Evolutionary conservation across 2,329 filamentous ascomycete species (phyloP), one percentile per base, ranked within the genome.

Genomic region (Fonsecaea nubica): DNA sequence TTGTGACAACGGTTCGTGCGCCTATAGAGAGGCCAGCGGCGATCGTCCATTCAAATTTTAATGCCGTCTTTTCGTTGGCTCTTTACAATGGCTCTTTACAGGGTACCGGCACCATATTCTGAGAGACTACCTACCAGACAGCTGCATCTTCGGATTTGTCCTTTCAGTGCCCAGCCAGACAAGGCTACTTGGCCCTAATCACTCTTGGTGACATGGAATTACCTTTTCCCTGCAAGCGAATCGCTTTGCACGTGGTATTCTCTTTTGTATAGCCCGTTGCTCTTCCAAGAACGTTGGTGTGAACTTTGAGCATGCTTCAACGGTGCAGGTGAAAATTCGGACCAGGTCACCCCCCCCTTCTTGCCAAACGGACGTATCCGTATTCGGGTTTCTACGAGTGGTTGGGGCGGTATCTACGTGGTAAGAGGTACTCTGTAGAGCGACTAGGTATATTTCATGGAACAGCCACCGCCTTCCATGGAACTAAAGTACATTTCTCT

Each of bases 321-420:
- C 30, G 30, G 3, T 0, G 40, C 10, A 36, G 25, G n/a, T 32
- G 21, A 25, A 15, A 25, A 21, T 42, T 54, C 33, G 62, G 62
- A 55, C 48, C 12, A 45, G 62, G 62, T 45, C 33, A 10, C 15
- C 21, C 42, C 30, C 8, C 9, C 18, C n/a, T n/a, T 25, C 10
- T 2, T 33, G 42, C 35, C 30, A 42, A 48, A 21, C 32, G 30
- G 35, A 58, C 64, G 59, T 66, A 66, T 66, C 59, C 64, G 64
- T 52, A 42, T 66, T 66, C 40, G 18, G 9, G 30, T 40, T 56
- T 54, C 15, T 30, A 32, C 30, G 30, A 32, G 30, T 58, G 5
- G 2, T 13, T 25, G 52, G 33, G 52, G 32, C 60, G 56, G 60
- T 42, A 15, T 50, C 18, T 25, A 6, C 30, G 30, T 32, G 30